phyloP scores from a whole-genome alignment of 1,284 basidiomycete species.

The Pseudozyma thailandica region DNA sequence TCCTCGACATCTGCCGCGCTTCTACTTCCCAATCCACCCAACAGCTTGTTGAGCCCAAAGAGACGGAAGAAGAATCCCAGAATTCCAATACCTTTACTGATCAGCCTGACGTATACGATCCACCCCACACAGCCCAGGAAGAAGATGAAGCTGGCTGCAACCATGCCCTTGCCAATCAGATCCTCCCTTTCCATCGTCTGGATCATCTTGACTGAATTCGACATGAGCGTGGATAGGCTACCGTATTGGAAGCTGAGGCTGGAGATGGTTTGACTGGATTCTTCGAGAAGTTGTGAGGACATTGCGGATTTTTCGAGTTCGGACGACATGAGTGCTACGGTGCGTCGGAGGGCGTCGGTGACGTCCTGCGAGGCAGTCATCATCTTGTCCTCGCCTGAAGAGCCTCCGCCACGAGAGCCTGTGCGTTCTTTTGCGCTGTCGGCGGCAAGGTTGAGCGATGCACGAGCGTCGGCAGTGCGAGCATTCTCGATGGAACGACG shows the following conservation, averaged over 20 bases:
- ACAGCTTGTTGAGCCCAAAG: conserved; percentile 33
- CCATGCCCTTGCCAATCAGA: conserved; percentile 55
- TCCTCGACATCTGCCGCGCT: conserved; percentile 25
- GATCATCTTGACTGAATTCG: conserved; percentile 60
- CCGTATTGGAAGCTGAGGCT: conserved; percentile 59
- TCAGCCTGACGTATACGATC: conserved; percentile 63
- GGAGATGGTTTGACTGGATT: conserved; percentile 58
- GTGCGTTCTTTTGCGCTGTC: conserved; percentile 46
- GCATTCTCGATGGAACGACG: conserved; percentile 32
- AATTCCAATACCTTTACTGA: conserved; percentile 57
- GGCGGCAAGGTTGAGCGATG: conserved; percentile 37
- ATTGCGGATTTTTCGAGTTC: conserved; percentile 66
- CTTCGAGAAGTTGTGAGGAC: conserved; percentile 63
- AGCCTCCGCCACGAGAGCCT: conserved; percentile 32
- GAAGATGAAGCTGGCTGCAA: conserved; percentile 55
- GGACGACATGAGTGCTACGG: conserved; percentile 60
- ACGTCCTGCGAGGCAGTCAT: conserved; percentile 62
- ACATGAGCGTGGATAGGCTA: conserved; percentile 57
- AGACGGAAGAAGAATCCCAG: conserved; percentile 48
- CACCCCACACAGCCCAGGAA: conserved; percentile 61
- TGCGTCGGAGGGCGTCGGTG: conserved; percentile 60
- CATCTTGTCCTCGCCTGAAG: conserved; percentile 56
- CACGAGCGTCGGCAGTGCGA: conserved; percentile 23
- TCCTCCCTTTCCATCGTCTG: conserved; percentile 66
- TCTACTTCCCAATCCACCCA: conserved; percentile 25